Percentiles rank a stretch among this genome's conserved stretches.
phyloP scores from a whole-genome alignment of 768 basidiomycete species.

The Boletus coccyginus region DNA sequence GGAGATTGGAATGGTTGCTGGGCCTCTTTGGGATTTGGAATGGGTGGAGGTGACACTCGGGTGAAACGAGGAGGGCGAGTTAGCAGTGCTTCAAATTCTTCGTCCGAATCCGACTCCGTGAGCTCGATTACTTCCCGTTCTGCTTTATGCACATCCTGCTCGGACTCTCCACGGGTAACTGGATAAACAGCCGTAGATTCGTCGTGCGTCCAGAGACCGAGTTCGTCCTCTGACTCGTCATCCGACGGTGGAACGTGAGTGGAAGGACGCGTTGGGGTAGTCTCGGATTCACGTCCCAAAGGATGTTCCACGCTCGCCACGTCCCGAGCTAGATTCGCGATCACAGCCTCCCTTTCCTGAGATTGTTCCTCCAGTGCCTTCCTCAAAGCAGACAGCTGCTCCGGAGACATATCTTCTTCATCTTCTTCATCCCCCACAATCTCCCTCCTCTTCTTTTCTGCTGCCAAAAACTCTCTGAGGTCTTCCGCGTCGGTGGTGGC shows the following conservation, averaged over 20 bases:
- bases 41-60: constrained; percentile 5
- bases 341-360: constrained; percentile 8
- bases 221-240: constrained; percentile 48
- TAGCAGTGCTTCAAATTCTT: constrained; percentile 28
- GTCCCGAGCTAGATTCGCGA: constrained; percentile 5
- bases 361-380: constrained; percentile 15
- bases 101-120: constrained; percentile 28
- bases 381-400: constrained; percentile 12
- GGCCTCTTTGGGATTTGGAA: background rate
- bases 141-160: constrained; percentile 12
- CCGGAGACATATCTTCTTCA: constrained; percentile 23
- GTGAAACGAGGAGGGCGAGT: constrained; percentile 20
- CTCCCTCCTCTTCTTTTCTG: constrained; percentile 53
- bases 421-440: constrained; percentile 30
- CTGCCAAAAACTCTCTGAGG: constrained; percentile 63
- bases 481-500: constrained; percentile 56
- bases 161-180: constrained; percentile 18
- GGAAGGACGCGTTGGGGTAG: constrained; percentile 17
- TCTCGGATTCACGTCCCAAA: constrained; percentile 6
- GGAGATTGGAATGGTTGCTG: constrained; percentile 14
- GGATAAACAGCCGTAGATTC: constrained; percentile 41
- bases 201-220: constrained; percentile 40
- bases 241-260: constrained; percentile 13
- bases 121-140: constrained; percentile 25
- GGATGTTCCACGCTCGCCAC: background rate